Percentiles rank a stretch among this genome's conserved stretches.
Evolutionary conservation across 371 early-diverging fungal species (phyloP).

Genomic region (Mortierella polycephala): DNA sequence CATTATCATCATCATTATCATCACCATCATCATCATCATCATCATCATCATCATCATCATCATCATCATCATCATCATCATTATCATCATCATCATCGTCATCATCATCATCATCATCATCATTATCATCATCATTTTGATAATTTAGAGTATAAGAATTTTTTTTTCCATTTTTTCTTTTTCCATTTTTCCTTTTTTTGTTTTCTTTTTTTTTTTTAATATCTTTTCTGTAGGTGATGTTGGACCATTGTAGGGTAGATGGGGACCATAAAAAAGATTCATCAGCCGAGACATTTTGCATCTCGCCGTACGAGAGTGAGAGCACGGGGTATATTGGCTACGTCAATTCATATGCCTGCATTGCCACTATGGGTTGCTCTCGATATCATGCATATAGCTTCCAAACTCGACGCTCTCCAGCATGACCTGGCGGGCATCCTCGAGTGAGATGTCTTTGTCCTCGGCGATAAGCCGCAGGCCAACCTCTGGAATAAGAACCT

Average conservation of each 20-base stretch:
- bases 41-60: neutral
- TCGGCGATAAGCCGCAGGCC: slow-evolving; percentile 64
- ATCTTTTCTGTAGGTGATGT: too few species aligned
- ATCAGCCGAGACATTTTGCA: too few species aligned
- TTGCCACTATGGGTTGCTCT: neutral
- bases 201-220: neutral
- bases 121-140: neutral
- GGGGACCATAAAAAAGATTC: too few species aligned
- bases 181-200: neutral
- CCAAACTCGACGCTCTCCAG: slow-evolving; percentile 64
- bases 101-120: neutral
- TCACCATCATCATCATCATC: neutral
- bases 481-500: slow-evolving; percentile 70
- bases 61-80: neutral
- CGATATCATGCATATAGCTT: slow-evolving; percentile 56
- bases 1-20: too few species aligned
- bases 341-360: too few species aligned
- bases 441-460: slow-evolving; percentile 51
- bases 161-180: neutral
- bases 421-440: slow-evolving; percentile 61
- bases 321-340: too few species aligned
- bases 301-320: too few species aligned
- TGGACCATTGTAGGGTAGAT: too few species aligned
- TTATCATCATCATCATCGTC: neutral
- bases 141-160: neutral